Conservation (phyloP, 176 grass and related monocot species). For the Pharus latifolius region DNA sequence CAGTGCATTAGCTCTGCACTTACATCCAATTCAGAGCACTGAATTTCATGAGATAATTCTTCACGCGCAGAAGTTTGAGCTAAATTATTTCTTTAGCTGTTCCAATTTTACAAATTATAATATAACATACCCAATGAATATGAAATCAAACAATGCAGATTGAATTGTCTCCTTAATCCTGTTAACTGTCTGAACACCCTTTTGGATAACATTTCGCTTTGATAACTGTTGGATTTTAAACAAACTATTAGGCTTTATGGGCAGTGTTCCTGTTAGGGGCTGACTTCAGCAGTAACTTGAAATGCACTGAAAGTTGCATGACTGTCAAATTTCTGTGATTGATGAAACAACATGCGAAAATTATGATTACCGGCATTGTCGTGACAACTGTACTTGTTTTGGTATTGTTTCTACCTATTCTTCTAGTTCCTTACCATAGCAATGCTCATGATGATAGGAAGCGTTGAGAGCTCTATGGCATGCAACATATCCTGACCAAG, state of each 20-base stretch:
- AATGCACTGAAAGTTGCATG: neutral
- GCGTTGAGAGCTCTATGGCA: constrained; percentile 89
- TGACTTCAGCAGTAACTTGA: neutral
- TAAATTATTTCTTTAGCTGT: neutral
- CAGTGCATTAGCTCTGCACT: neutral
- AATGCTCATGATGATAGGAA: constrained; percentile 41
- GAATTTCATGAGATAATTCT: neutral
- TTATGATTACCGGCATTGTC: neutral
- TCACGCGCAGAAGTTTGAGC: neutral
- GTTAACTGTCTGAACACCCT: neutral
- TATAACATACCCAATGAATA: neutral
- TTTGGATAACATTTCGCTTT: neutral
- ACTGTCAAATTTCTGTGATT: neutral
- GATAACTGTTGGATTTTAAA: neutral
- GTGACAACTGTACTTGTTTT: neutral
- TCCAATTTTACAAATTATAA: neutral
- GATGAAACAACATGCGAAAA: neutral
- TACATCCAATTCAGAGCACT: neutral
- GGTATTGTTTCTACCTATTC: neutral
- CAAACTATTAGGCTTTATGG: neutral
- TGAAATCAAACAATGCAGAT: neutral
- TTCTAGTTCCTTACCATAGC: neutral
- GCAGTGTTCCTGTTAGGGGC: neutral
- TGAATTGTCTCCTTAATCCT: neutral
- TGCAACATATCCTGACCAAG: constrained; percentile 93